Percentiles rank a stretch among this genome's conserved stretches.
Conservation (phyloP, 768 basidiomycete species). For the Chalciporus pseudorubinellus region DNA sequence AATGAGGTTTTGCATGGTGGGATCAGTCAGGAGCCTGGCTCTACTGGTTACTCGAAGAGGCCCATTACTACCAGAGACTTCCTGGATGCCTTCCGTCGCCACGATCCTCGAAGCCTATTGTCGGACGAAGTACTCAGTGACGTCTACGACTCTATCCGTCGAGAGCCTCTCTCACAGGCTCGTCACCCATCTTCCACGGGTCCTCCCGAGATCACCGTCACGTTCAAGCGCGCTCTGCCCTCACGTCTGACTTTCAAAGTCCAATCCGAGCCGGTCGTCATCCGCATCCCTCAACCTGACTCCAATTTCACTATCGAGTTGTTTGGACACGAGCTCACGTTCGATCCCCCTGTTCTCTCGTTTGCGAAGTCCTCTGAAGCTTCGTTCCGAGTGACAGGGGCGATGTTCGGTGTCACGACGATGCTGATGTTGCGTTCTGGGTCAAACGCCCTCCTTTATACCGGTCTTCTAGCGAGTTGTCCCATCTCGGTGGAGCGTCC, state of each 20-base stretch:
- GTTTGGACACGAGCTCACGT: conserved; percentile 81
- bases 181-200: conserved; percentile 43
- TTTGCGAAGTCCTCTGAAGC: conserved; percentile 78
- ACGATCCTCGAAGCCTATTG: conserved; percentile 68
- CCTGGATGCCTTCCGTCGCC: conserved; percentile 75
- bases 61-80: conserved; percentile 77
- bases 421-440: conserved; percentile 85
- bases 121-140: conserved; percentile 74
- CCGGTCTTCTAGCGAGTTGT: conserved; percentile 76
- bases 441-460: conserved; percentile 77
- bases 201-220: conserved; percentile 54
- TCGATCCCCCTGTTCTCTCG: conserved; percentile 81
- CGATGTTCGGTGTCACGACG: conserved; percentile 74
- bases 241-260: conserved; percentile 80
- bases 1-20: conserved; percentile 83
- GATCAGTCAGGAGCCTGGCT: conserved; percentile 60
- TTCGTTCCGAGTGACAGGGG: conserved; percentile 90
- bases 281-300: conserved; percentile 84
- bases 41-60: conserved; percentile 50
- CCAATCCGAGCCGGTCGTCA: conserved; percentile 83
- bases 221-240: conserved; percentile 73
- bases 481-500: conserved; percentile 81
- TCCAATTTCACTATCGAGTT: conserved; percentile 80
- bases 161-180: conserved; percentile 72
- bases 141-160: conserved; percentile 73